A percentile compares a stretch with the other conserved stretches of the same genome.
These are phyloP conservation scores for Epichloe hybrida DNA, from an alignment of 2,329 filamentous ascomycete genomes.

Conservation along the genomic window DNA sequence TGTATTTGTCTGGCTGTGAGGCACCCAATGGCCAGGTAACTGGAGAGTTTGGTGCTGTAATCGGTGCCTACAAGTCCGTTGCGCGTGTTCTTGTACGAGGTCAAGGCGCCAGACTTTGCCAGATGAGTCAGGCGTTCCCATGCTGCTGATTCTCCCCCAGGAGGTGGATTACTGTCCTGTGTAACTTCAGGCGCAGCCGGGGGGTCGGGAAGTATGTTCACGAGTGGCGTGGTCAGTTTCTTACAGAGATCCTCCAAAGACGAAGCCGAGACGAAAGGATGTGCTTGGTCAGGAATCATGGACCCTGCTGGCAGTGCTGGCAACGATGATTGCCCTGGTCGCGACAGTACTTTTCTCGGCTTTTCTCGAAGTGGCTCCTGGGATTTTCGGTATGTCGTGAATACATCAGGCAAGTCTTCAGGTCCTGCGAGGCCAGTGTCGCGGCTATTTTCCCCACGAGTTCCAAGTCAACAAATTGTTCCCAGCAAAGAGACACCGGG, in stretches of 20 bases:
- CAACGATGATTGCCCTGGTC: conserved; percentile 35
- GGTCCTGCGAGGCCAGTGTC: conserved; percentile 47
- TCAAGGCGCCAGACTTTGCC: conserved; percentile 46
- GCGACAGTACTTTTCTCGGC: conserved; percentile 43
- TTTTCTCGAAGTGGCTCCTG: conserved; percentile 56
- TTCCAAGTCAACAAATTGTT: neutral
- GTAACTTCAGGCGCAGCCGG: conserved; percentile 39
- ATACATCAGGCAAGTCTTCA: conserved; percentile 56
- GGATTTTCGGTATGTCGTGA: conserved; percentile 60
- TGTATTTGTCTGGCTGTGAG: conserved; percentile 63
- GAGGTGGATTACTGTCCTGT: conserved; percentile 50
- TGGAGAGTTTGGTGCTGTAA: conserved; percentile 65
- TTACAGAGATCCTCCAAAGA: conserved; percentile 37
- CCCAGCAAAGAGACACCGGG: neutral
- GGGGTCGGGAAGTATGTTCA: conserved; percentile 36
- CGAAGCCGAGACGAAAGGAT: conserved; percentile 50
- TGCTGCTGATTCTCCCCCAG: conserved; percentile 55
- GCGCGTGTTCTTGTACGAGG: conserved; percentile 53
- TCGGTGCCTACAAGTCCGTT: conserved; percentile 58
- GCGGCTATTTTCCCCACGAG: conserved; percentile 31
- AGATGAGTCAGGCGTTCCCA: conserved; percentile 46
- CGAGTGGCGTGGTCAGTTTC: conserved; percentile 44
- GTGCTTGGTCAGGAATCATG: conserved; percentile 41
- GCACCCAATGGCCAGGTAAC: conserved; percentile 58
- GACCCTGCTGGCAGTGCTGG: conserved; percentile 39